Evolutionary conservation across 768 basidiomycete species (phyloP), one percentile per base, ranked within the genome.

Genomic region (Chalciporus piperatus): DNA sequence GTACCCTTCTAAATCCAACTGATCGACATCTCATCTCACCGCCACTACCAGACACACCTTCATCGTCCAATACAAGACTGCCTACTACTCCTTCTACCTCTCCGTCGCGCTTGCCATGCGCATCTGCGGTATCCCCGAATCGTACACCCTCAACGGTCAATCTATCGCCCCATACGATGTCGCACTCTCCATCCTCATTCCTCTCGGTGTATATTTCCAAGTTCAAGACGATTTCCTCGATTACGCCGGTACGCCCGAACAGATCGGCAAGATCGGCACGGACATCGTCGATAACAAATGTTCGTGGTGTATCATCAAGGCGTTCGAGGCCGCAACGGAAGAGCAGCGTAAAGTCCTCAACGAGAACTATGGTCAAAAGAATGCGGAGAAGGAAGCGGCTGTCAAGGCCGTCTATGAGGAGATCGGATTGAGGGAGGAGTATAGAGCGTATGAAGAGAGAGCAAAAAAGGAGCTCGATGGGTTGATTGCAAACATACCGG

Each of bases 211-310:
- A 70, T 99, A 98, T 74, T 98, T 98, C 84, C 96, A 99, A 72
- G 80, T 96, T 52, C 96, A 99, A 71, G 96, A 98, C 67, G 96
- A 98, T 72, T 98, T 86, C 72, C 82, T 98, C 61, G 97, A 99
- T 70, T 97, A 83, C 67, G 85, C 89, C 17, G 93, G 87, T 5
- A 81, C 89, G 8, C 92, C 93, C 0, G 93, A 94, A 71, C 79
- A 88, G 60, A 88, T 98, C 46, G 96, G 96, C 42, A 98, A 99
- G 74, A 84, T 99, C 52, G 97, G 96, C 19, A 98, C 96, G 14
- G 97, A 98, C 69, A 99, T 99, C 63, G 70, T 98, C 52, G 96
- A 99, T 72, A 98, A 98, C 83, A 99, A 99, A 74, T 98, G 96
- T 71, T 89, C 88, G 16, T 99, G 96, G 97, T 86, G 87, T 60